These are phyloP conservation scores for Pseudogymnoascus sp. DNA, from an alignment of 2,329 filamentous ascomycete species.

Conservation along the genomic window DNA sequence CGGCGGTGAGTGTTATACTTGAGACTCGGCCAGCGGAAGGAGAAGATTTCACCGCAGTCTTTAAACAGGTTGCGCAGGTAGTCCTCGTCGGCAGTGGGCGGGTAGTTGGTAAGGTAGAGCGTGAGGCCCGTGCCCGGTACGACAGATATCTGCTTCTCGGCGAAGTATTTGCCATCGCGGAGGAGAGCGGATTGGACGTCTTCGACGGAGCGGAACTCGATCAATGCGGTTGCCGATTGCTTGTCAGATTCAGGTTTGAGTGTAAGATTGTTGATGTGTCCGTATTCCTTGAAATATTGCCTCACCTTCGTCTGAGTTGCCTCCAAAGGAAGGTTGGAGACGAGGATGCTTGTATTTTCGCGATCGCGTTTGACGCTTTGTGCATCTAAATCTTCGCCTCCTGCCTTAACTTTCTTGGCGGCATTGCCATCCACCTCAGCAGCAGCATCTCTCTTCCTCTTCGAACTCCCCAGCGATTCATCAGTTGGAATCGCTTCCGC, in stretches of 20 bases:
- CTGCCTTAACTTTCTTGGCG: slow-evolving; percentile 60
- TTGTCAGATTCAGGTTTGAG: slow-evolving; percentile 56
- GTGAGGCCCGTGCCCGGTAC: slow-evolving; percentile 71
- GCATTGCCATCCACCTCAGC: slow-evolving; percentile 43
- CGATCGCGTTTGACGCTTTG: slow-evolving; percentile 67
- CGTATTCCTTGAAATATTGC: slow-evolving; percentile 89
- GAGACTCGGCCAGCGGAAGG: slow-evolving; percentile 82
- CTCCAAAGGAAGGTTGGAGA: slow-evolving; percentile 67
- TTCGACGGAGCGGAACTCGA: slow-evolving; percentile 78
- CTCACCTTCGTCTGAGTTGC: slow-evolving; percentile 67
- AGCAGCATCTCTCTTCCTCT: slow-evolving; percentile 69
- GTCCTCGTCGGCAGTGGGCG: slow-evolving; percentile 64
- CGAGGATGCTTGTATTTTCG: slow-evolving; percentile 80
- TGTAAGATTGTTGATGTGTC: slow-evolving; percentile 72
- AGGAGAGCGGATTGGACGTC: slow-evolving; percentile 77
- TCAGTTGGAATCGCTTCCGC: slow-evolving; percentile 28
- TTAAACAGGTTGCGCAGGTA: slow-evolving; percentile 65
- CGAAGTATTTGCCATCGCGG: slow-evolving; percentile 73
- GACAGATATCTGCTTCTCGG: slow-evolving; percentile 67
- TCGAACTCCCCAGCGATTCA: slow-evolving; percentile 42
- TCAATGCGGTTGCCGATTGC: slow-evolving; percentile 62
- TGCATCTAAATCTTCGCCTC: slow-evolving; percentile 26
- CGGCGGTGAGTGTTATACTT: slow-evolving; percentile 83
- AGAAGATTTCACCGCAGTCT: slow-evolving; percentile 74
- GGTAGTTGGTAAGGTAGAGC: slow-evolving; percentile 87